phyloP scores from a whole-genome alignment of 1,139 yeast species.

The Pichia sp. region DNA sequence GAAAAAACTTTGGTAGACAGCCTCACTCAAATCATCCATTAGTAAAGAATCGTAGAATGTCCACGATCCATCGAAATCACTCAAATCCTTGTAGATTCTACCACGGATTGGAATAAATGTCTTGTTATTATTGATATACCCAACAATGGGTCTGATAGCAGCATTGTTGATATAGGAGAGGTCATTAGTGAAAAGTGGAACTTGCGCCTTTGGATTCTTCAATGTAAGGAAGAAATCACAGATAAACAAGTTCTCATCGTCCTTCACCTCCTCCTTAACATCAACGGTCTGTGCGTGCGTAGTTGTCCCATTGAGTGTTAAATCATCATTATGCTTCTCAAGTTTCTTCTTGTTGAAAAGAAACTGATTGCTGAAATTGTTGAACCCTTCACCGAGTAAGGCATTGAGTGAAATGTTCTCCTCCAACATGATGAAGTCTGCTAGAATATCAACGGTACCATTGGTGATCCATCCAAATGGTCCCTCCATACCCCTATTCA shows the following conservation, averaged over 20 bases:
- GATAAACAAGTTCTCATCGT: constrained; percentile 36
- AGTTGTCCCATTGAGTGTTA: constrained; percentile 30
- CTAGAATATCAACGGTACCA: constrained; percentile 89
- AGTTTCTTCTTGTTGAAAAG: constrained; percentile 20
- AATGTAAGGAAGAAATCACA: constrained; percentile 72
- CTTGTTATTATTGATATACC: constrained; percentile 82
- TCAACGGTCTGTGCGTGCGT: constrained; percentile 37
- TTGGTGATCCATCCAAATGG: constrained; percentile 95
- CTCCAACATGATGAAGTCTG: constrained; percentile 78
- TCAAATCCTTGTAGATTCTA: constrained; percentile 68
- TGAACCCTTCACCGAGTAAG: constrained; percentile 8
- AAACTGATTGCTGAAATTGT: constrained; percentile 11
- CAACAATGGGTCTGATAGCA: constrained; percentile 87
- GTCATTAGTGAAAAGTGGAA: constrained; percentile 81
- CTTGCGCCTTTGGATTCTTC: constrained; percentile 79
- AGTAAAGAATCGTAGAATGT: constrained; percentile 84
- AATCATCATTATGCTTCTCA: constrained; percentile 14
- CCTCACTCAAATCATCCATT: constrained; percentile 88
- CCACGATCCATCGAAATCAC: constrained; percentile 95
- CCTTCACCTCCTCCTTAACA: constrained; percentile 22
- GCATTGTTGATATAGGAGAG: constrained; percentile 87
- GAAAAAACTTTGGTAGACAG: constrained; percentile 86
- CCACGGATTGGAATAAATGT: constrained; percentile 87
- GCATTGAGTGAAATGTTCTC: constrained; percentile 32
- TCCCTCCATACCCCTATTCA: constrained; percentile 84